These are phyloP conservation scores for Geotrichum phurueaensis DNA, from an alignment of 1,139 yeast species.

Conservation along the genomic window DNA sequence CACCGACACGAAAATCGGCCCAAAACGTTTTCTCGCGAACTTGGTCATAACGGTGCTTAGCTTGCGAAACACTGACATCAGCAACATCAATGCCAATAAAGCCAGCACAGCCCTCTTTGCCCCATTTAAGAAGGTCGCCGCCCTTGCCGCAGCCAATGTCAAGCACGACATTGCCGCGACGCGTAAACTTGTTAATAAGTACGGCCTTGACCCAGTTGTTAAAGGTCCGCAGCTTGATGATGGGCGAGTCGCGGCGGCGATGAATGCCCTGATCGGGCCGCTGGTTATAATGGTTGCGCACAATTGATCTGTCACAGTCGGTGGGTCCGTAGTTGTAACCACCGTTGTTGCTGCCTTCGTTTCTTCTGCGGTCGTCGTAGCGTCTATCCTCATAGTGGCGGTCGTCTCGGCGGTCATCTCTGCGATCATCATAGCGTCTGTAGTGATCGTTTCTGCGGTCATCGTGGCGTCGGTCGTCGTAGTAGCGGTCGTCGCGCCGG, in stretches of 20 bases:
- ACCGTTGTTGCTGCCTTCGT: constrained; percentile 20
- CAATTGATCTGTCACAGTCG: constrained; percentile 44
- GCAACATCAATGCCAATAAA: constrained; percentile 90
- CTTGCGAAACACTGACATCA: constrained; percentile 80
- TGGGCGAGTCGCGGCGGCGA: constrained; percentile 72
- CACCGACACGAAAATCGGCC: constrained; percentile 84
- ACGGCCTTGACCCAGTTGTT: constrained; percentile 89
- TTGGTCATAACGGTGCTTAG: constrained; percentile 61
- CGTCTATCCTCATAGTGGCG: not conserved
- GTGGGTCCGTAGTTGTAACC: constrained; percentile 24
- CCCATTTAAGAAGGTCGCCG: constrained; percentile 91
- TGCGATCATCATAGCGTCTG: not conserved
- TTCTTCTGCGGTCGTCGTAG: constrained; percentile 5
- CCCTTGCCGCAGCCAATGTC: constrained; percentile 98
- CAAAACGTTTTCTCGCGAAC: constrained; percentile 51
- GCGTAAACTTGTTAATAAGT: constrained; percentile 62
- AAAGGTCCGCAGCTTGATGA: constrained; percentile 77
- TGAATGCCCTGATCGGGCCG: constrained; percentile 64
- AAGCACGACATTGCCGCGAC: constrained; percentile 47
- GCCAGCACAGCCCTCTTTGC: constrained; percentile 62
- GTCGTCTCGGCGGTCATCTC: not conserved
- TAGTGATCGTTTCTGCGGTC: not conserved
- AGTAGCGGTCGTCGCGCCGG: not conserved
- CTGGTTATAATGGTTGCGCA: constrained; percentile 78
- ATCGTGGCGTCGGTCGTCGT: not conserved